Conservation (phyloP, 2,329 filamentous ascomycete species). For the Alternaria burnsii region DNA sequence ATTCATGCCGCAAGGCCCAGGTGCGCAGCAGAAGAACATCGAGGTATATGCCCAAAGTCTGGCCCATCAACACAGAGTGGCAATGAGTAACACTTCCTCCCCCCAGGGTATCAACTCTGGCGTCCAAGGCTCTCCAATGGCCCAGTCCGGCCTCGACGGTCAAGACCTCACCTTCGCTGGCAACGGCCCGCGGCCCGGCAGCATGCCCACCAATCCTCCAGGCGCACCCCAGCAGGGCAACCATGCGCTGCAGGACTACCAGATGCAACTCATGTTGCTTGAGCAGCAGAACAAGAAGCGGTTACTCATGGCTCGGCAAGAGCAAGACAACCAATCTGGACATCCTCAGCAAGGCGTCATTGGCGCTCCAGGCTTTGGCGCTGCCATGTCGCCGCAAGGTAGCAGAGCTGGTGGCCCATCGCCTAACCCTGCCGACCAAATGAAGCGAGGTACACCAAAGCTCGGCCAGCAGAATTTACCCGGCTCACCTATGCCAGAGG, state of each 20-base stretch:
- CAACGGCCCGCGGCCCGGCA: constrained; percentile 41
- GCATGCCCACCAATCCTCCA: constrained; percentile 69
- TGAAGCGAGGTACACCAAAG: constrained; percentile 80
- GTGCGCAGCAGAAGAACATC: constrained; percentile 81
- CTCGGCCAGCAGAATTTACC: constrained; percentile 74
- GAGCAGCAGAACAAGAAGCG: constrained; percentile 90
- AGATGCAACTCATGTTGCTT: constrained; percentile 87
- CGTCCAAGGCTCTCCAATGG: constrained; percentile 86
- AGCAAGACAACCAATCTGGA: constrained; percentile 73
- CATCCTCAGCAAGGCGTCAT: constrained; percentile 59
- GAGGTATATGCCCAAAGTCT: constrained; percentile 87
- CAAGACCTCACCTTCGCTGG: constrained; percentile 46
- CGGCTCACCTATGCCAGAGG: constrained; percentile 73
- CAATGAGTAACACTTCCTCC: constrained; percentile 82
- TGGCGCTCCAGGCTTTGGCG: constrained; percentile 65
- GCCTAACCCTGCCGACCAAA: constrained; percentile 79
- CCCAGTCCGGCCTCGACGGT: constrained; percentile 62
- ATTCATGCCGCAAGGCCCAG: constrained; percentile 62
- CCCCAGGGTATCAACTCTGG: constrained; percentile 74
- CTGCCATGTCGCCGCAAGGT: constrained; percentile 74
- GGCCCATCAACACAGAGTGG: constrained; percentile 81
- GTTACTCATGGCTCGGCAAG: constrained; percentile 81
- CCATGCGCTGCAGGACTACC: constrained; percentile 84
- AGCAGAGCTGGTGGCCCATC: constrained; percentile 75
- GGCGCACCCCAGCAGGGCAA: constrained; percentile 68